Evolutionary conservation across 2,329 filamentous ascomycete species (phyloP).

Genomic region (Fusarium siculi): DNA sequence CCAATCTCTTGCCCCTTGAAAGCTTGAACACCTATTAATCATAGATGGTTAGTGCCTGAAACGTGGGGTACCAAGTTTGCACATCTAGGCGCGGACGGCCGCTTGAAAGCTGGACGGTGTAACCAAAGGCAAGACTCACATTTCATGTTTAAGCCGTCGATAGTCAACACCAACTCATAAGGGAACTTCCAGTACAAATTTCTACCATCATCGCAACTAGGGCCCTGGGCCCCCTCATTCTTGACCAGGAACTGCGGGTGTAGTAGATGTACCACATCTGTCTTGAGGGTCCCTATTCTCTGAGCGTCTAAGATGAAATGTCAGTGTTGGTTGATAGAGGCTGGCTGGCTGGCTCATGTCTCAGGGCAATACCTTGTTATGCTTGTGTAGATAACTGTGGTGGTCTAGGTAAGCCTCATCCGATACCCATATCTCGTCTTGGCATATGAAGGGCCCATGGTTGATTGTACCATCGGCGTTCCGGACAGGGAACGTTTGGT

Average conservation of each 20-base stretch:
- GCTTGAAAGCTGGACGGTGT: background rate
- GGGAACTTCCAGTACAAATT: background rate
- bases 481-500: background rate
- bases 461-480: background rate
- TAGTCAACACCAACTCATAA: background rate
- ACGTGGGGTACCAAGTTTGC: background rate
- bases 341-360: background rate
- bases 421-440: background rate
- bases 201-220: rapidly evolving
- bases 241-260: too few species aligned
- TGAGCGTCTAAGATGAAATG: background rate
- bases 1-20: rapidly evolving
- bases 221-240: too few species aligned
- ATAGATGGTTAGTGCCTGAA: rapidly evolving
- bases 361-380: background rate
- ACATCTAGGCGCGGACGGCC: background rate
- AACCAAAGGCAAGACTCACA: background rate
- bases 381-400: rapidly evolving
- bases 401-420: background rate
- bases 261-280: background rate
- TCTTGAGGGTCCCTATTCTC: rapidly evolving
- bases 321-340: background rate
- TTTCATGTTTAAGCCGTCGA: background rate
- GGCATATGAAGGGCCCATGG: background rate
- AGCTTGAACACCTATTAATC: background rate